Conservation (phyloP, 2,329 filamentous ascomycete genomes). For the Ilyonectria mors-panacis region DNA sequence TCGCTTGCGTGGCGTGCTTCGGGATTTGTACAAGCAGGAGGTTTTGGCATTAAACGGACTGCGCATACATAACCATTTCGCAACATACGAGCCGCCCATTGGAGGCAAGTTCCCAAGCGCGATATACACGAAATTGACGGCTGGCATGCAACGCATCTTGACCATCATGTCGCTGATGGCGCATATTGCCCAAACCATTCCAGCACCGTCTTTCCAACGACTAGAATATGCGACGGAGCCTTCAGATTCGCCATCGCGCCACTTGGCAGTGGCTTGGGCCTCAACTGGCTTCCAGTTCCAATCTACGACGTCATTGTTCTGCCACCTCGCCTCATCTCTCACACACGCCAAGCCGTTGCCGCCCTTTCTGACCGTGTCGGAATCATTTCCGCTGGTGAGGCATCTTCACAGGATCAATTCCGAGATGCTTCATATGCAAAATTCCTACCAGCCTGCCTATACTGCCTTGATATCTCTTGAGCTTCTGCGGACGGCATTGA, state of each 20-base stretch:
- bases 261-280: constrained; percentile 15
- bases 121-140: constrained; percentile 19
- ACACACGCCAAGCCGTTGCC: constrained; percentile 24
- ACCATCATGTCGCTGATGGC: constrained; percentile 29
- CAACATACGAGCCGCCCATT: constrained; percentile 28
- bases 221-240: not conserved
- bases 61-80: constrained; percentile 26
- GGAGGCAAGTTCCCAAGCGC: constrained; percentile 27
- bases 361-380: constrained; percentile 17
- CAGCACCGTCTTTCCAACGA: constrained; percentile 4
- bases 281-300: constrained; percentile 24
- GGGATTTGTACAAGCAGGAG: constrained; percentile 21
- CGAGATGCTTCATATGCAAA: constrained; percentile 16
- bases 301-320: constrained; percentile 22
- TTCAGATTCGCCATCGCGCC: constrained; percentile 3
- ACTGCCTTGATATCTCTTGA: constrained; percentile 30
- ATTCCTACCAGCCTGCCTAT: constrained; percentile 22
- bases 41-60: constrained; percentile 16
- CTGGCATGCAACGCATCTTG: constrained; percentile 29
- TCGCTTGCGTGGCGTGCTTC: not conserved
- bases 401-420: constrained; percentile 12
- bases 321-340: constrained; percentile 27
- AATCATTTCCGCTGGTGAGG: constrained; percentile 21
- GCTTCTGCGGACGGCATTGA: constrained; percentile 27
- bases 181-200: constrained; percentile 27